phyloP scores from a whole-genome alignment of 2,329 filamentous ascomycete species.

The Bipolaris oryzae region DNA sequence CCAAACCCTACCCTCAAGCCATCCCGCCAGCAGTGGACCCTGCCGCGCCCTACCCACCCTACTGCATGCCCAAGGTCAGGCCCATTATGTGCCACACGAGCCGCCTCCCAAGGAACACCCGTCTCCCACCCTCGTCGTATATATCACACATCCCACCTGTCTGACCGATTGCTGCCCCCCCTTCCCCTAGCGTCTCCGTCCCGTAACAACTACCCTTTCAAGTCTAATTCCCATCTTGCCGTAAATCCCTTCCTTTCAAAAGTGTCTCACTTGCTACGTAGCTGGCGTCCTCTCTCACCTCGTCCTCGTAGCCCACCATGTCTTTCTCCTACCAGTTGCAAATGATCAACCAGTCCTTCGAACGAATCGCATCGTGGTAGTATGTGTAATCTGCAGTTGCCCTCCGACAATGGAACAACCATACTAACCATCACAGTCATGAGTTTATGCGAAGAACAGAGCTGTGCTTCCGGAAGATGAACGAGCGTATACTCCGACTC shows the following conservation, averaged over 20 bases:
- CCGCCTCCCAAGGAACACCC: constrained; percentile 17
- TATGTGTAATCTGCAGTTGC: constrained; percentile 15
- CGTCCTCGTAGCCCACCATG: constrained; percentile 22
- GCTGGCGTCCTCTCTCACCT: neutral
- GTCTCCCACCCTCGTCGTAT: constrained; percentile 19
- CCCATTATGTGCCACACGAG: constrained; percentile 24
- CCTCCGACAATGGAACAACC: neutral
- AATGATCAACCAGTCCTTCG: constrained; percentile 42
- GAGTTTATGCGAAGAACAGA: constrained; percentile 44
- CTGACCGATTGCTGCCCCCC: neutral
- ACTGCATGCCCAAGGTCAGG: constrained; percentile 23
- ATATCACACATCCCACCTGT: constrained; percentile 22
- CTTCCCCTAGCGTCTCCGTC: neutral
- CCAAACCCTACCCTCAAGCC: constrained; percentile 10
- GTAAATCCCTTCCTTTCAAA: neutral
- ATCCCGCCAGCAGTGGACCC: constrained; percentile 20
- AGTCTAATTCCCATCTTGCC: neutral
- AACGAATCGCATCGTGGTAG: constrained; percentile 44
- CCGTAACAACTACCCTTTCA: neutral
- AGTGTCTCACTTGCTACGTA: neutral
- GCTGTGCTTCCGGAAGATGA: constrained; percentile 34
- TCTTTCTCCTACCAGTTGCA: constrained; percentile 41
- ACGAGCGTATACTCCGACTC: constrained; percentile 34
- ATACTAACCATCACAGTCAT: constrained; percentile 21
- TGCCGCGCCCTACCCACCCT: constrained; percentile 27